Base-by-base conservation (phyloP, 31 red algal genomes). In the Odonthalia washingtoniensis region DNA sequence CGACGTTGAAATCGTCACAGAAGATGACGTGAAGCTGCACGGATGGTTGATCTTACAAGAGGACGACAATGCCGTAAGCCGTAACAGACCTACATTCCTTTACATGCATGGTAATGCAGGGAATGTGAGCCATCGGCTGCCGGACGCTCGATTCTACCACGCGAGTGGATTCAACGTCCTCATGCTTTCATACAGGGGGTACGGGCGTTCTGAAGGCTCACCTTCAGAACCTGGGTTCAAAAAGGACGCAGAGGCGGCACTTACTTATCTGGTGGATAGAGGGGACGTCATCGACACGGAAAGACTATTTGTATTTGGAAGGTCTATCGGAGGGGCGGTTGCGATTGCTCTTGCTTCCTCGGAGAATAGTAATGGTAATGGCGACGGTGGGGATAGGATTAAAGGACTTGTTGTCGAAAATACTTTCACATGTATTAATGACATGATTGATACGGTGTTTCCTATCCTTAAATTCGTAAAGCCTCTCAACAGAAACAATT, bases 31-130 rank as follows among this genome's bases (percentile, higher is more conserved):
- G 24, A 49, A 67, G 40, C 75, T 98, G 52, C 89, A 94, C 76
- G 97, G 74, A 16, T 98, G 97, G 97, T 86, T 98, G 14, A 89
- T 98, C 82, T 66, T 61, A 30, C 84, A 87, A 66, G 42, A 67
- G 5, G 39, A 61, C 40, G 30, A 44, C 40, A 78, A 78, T 24
- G 44, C 73, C 24, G 9, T 35, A 9, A 38, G 78, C 3, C 27
- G 6, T 33, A 21, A 74, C 18, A 41, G 88, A 17, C 64, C 97
- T 17, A 98, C 97, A 12, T 65, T 98, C 36, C 60, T 98, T 44
- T 98, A 98, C 57, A 96, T 98, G 75, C 97, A 98, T 85, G 97
- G 97, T 17, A 92, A 90, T 34, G 97, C 94, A 24, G 83, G 88
- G 24, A 98, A 96, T 61, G 74, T 90, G 65, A 83, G 69, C 46